These are phyloP conservation scores for Cochlearia excelsa DNA, from an alignment of 345 rosid genomes.

Conservation along the genomic window DNA sequence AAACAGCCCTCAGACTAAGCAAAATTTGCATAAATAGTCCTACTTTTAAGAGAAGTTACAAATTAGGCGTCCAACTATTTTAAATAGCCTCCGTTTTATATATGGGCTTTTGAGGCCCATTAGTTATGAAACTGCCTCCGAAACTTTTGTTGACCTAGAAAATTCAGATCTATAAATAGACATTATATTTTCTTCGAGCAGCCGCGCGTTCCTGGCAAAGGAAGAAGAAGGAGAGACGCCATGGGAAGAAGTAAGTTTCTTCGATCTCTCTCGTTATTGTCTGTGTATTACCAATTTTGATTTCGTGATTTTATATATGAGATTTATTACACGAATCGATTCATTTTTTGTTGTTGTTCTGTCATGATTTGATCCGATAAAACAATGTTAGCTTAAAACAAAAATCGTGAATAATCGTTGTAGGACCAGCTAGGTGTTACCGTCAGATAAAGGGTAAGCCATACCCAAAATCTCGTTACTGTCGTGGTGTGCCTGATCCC, in stretches of 20 bases:
- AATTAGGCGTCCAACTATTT: too few relatives aligned
- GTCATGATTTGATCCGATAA: not conserved
- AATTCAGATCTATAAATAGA: not conserved
- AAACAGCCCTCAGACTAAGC: too few relatives aligned
- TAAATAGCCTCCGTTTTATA: too few relatives aligned
- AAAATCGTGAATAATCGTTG: not conserved
- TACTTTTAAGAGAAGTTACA: too few relatives aligned
- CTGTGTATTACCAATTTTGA: not conserved
- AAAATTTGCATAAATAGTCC: too few relatives aligned
- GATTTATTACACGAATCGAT: not conserved
- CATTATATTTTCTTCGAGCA: not conserved
- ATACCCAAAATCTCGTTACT: slow-evolving; percentile 61
- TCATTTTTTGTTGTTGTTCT: not conserved
- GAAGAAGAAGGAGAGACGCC: slow-evolving; percentile 25
- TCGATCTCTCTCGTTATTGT: too few relatives aligned
- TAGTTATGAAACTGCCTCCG: too few relatives aligned
- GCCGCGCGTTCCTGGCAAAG: slow-evolving; percentile 22
- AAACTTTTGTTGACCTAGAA: slow-evolving; percentile 17
- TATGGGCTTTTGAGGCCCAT: too few relatives aligned
- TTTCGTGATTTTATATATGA: not conserved
- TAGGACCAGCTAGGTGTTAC: slow-evolving; percentile 64
- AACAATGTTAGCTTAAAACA: slow-evolving; percentile 3
- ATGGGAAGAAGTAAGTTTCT: slow-evolving; percentile 55
- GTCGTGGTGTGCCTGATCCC: slow-evolving; percentile 77
- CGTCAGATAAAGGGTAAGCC: slow-evolving; percentile 36